Evolutionary conservation across 2,329 filamentous ascomycete genomes (phyloP), one percentile per base, ranked within the genome.

Genomic region (Ophiostoma quercus): DNA sequence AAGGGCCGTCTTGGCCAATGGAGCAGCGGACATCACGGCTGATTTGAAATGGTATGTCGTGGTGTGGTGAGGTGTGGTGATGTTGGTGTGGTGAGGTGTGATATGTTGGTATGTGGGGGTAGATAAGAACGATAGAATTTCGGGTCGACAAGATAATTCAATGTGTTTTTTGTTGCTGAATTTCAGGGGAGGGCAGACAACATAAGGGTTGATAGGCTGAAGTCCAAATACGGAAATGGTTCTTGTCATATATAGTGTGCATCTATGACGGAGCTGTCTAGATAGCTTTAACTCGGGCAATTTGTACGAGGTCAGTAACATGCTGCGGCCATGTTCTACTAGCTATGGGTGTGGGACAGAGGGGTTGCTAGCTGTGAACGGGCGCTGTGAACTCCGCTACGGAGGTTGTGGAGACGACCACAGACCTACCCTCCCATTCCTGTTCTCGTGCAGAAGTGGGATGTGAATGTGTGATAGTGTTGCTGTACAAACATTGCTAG

Each of bases 1-100:
- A 22, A 78, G 65, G n/a, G 65, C 65, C 37, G 65, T 66, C 65
- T 66, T 66, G 37, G 37, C 65, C 65, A 66, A 65, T 14, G 62
- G 62, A 65, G 62, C n/a, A 41, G 34, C 62, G 39, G 62, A 41
- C 62, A 65, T 65, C 19, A 39, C 22, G 32, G 34, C n/a, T n/a
- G 37, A 22, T 22, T 37, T 43, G 63, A 34, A 25, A 12, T 9
- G n/a, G 22, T 25, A 11, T 65, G 32, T n/a, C 22, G 16, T n/a
- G 25, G 32, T 63, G 11, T 37, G 25, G 60, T 65, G 6, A 22
- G 16, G 43, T 47, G 16, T 47, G 43, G 39, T 41, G 39, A 12
- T 3, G 39, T n/a, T 19, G 62, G 62, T 51, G 47, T 51, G 43
- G 32, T 39, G 6, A 16, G 7, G 62, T 65, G 32, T 65, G 29